phyloP scores from a whole-genome alignment of 768 basidiomycete species.

The Paxillus ammoniavirescens region DNA sequence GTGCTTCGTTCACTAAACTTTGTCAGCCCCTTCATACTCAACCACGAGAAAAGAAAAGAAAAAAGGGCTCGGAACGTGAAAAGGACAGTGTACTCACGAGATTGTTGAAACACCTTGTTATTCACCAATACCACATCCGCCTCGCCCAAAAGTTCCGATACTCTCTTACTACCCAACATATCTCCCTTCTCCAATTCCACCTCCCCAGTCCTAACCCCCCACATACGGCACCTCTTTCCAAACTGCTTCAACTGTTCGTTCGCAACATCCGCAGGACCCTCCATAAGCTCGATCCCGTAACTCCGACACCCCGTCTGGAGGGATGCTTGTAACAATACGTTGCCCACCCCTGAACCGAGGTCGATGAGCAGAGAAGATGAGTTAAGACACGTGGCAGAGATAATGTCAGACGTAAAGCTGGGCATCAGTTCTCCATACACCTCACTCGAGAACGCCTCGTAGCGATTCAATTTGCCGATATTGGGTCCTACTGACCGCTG shows the following conservation, averaged over 20 bases:
- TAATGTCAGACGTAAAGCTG: constrained; percentile 57
- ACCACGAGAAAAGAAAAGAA: no score
- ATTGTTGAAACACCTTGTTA: constrained; percentile 79
- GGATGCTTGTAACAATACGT: constrained; percentile 79
- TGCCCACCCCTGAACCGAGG: constrained; percentile 84
- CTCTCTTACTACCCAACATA: constrained; percentile 69
- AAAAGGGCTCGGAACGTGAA: background rate
- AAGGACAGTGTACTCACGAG: constrained; percentile 48
- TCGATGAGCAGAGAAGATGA: constrained; percentile 73
- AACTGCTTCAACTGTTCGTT: constrained; percentile 73
- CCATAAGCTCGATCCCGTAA: constrained; percentile 80
- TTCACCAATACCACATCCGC: constrained; percentile 94
- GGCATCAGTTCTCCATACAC: constrained; percentile 92
- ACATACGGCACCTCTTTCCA: constrained; percentile 79
- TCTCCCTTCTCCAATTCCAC: constrained; percentile 83
- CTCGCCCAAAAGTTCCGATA: constrained; percentile 66
- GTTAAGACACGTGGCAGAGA: constrained; percentile 48
- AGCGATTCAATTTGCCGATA: constrained; percentile 74
- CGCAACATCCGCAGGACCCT: constrained; percentile 79
- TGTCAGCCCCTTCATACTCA: background rate
- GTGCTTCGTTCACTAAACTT: constrained; percentile 74
- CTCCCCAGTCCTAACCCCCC: constrained; percentile 77
- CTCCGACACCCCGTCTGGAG: constrained; percentile 76
- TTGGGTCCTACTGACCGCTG: constrained; percentile 91
- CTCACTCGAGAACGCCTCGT: constrained; percentile 79